These are phyloP conservation scores for Starmerella bombicola DNA, from an alignment of 805 yeast species.

Conservation along the genomic window DNA sequence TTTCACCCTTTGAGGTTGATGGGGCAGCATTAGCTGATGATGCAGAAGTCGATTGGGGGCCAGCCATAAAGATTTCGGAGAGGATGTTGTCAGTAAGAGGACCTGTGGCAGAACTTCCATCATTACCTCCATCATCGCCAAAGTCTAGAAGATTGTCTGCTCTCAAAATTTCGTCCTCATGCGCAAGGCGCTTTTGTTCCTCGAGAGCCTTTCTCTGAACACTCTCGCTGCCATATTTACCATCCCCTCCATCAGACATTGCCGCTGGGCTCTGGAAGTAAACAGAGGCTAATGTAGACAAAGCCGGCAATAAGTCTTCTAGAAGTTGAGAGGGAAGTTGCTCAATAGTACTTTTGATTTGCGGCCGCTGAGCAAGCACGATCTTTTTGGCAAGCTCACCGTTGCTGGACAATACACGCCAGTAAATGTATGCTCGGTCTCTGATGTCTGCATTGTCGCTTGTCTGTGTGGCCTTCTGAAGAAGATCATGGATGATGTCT, in stretches of 20 bases:
- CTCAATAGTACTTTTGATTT: slow-evolving; percentile 59
- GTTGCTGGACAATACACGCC: slow-evolving; percentile 76
- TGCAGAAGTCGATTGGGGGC: background rate
- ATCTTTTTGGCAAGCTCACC: slow-evolving; percentile 56
- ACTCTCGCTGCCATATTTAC: slow-evolving; percentile 32
- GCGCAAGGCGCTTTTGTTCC: slow-evolving; percentile 67
- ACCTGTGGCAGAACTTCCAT: slow-evolving; percentile 19
- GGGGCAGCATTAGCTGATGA: background rate
- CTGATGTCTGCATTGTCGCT: slow-evolving; percentile 75
- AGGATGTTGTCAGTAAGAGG: slow-evolving; percentile 18
- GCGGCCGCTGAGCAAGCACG: slow-evolving; percentile 52
- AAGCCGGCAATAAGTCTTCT: slow-evolving; percentile 55
- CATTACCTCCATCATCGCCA: slow-evolving; percentile 31
- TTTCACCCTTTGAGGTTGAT: background rate
- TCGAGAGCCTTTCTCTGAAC: slow-evolving; percentile 44
- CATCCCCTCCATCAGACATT: slow-evolving; percentile 19
- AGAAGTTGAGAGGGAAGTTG: slow-evolving; percentile 56
- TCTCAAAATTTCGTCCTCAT: slow-evolving; percentile 39
- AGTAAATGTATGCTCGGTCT: slow-evolving; percentile 76
- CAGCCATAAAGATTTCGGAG: slow-evolving; percentile 21
- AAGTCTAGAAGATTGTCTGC: slow-evolving; percentile 59
- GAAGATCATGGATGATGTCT: slow-evolving; percentile 63
- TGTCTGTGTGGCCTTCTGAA: slow-evolving; percentile 64
- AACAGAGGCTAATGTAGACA: slow-evolving; percentile 78
- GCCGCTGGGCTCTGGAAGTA: slow-evolving; percentile 62